Conservation (phyloP, 2,329 filamentous ascomycete species). For the Gnomoniopsis sp. region DNA sequence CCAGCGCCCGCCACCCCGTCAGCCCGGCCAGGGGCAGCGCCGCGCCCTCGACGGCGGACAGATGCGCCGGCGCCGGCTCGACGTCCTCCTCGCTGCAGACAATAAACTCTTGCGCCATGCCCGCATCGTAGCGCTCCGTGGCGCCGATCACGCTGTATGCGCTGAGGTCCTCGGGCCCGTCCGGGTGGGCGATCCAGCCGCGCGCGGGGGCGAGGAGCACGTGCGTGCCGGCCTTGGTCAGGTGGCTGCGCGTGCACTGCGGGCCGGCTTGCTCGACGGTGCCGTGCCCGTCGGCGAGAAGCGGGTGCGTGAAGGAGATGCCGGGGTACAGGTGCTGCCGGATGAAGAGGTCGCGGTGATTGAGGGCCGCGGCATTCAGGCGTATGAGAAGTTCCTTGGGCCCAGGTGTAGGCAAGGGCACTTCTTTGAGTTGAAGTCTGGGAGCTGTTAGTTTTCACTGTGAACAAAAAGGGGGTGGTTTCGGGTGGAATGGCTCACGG, state of each 20-base stretch:
- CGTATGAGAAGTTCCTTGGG: conserved; percentile 70
- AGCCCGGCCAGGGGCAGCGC: conserved; percentile 81
- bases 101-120: conserved; percentile 73
- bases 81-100: conserved; percentile 68
- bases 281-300: conserved; percentile 82
- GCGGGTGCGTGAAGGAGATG: conserved; percentile 72
- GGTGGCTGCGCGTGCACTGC: conserved; percentile 19
- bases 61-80: conserved; percentile 70
- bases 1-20: conserved; percentile 82
- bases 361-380: conserved; percentile 77
- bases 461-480: too few relatives aligned
- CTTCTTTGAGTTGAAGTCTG: conserved; percentile 54
- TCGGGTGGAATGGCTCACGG: conserved; percentile 47
- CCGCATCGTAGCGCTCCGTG: conserved; percentile 60
- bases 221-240: conserved; percentile 32
- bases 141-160: conserved; percentile 67
- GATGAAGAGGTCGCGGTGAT: conserved; percentile 94
- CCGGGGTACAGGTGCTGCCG: conserved; percentile 88
- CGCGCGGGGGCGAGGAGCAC: conserved; percentile 77
- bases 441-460: not conserved
- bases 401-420: conserved; percentile 61
- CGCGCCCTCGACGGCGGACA: conserved; percentile 72
- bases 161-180: conserved; percentile 65
- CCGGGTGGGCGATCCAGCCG: conserved; percentile 70
- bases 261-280: conserved; percentile 64